phyloP scores from a whole-genome alignment of 768 basidiomycete genomes.

The Rhizopogon vulgaris region DNA sequence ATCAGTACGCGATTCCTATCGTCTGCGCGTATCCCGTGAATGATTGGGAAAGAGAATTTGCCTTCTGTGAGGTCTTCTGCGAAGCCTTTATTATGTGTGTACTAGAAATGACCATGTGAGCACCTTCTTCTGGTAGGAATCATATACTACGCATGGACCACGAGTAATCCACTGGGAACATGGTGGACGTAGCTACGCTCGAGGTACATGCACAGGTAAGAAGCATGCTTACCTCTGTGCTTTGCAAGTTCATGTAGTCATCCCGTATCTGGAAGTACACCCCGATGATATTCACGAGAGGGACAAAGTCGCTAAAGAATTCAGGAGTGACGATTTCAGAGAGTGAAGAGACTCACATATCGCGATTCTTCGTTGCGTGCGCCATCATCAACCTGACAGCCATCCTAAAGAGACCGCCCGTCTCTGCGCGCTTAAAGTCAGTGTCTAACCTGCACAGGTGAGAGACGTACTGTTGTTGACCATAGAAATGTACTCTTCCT shows the following conservation, averaged over 20 bases:
- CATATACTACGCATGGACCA: not conserved
- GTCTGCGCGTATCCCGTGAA: slow-evolving; percentile 78
- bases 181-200: not conserved
- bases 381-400: slow-evolving; percentile 98
- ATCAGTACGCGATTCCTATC: slow-evolving; percentile 72
- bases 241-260: slow-evolving; percentile 93
- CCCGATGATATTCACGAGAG: slow-evolving; percentile 89
- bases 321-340: not conserved
- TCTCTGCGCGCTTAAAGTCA: slow-evolving; percentile 50
- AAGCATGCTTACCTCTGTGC: slow-evolving; percentile 55
- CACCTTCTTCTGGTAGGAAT: not conserved
- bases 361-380: slow-evolving; percentile 54
- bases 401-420: slow-evolving; percentile 87
- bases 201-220: not conserved
- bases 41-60: slow-evolving; percentile 76
- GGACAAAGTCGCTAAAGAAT: slow-evolving; percentile 71
- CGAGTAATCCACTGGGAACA: not conserved
- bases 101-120: slow-evolving; percentile 31
- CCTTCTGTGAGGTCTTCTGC: slow-evolving; percentile 77
- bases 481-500: slow-evolving; percentile 93
- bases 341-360: slow-evolving; percentile 40
- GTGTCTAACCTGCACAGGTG: slow-evolving; percentile 11
- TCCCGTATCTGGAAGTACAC: slow-evolving; percentile 97
- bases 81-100: slow-evolving; percentile 58
- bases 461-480: slow-evolving; percentile 77